Evolutionary conservation across 768 basidiomycete genomes (phyloP).

Genomic region (Rhodotorula babjevae): DNA sequence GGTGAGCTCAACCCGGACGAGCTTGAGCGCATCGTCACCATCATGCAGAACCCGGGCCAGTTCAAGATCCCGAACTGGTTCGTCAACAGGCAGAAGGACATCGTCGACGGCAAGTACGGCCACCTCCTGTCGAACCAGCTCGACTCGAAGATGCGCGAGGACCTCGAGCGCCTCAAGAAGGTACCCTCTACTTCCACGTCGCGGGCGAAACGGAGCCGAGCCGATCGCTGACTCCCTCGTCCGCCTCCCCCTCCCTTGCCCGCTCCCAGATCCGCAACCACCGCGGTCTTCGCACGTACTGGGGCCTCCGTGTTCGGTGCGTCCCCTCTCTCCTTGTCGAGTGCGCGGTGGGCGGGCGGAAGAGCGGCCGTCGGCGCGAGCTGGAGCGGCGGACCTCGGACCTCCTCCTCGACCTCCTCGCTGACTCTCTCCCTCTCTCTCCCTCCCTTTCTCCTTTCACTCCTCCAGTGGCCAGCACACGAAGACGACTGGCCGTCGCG

Average conservation of each 20-base stretch:
- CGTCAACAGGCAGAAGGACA: conserved; percentile 86
- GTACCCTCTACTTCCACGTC: too few species aligned
- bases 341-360: background rate
- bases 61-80: conserved; percentile 99
- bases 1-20: conserved; percentile 99
- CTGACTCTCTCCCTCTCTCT: background rate
- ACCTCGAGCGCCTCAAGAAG: conserved; percentile 96
- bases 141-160: conserved; percentile 89
- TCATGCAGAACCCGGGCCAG: conserved; percentile 98
- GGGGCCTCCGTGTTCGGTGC: conserved; percentile 69
- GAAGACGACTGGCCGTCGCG: conserved; percentile 78
- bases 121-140: conserved; percentile 94
- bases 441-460: too few species aligned
- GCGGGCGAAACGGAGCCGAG: too few species aligned
- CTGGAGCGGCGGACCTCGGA: too few species aligned
- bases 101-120: conserved; percentile 83
- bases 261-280: conserved; percentile 71
- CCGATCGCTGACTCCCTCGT: too few species aligned
- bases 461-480: conserved; percentile 52
- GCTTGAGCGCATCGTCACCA: conserved; percentile 95
- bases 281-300: conserved; percentile 57
- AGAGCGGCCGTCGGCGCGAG: too few species aligned
- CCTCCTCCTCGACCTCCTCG: background rate
- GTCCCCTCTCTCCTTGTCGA: background rate
- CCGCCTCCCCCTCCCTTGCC: too few species aligned